Evolutionary conservation across 2,329 filamentous ascomycete genomes (phyloP).

Genomic region (Septoria petroselini): DNA sequence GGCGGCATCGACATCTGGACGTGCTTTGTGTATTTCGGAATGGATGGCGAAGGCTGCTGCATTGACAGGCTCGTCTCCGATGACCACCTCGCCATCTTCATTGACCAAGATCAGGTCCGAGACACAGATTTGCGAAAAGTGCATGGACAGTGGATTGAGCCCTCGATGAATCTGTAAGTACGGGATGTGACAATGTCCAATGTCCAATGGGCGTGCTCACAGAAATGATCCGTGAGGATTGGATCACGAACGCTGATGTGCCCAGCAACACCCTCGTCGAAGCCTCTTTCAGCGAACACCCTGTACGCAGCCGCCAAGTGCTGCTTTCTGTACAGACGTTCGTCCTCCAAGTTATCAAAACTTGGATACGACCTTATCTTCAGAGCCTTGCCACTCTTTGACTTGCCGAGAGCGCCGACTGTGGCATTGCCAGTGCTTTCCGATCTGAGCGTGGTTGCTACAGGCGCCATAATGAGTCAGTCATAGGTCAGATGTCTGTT

Average conservation of each 20-base stretch:
- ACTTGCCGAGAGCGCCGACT: conserved; percentile 48
- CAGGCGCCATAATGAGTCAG: conserved; percentile 37
- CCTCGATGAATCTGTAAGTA: conserved; percentile 2
- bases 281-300: conserved; percentile 43
- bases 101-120: conserved; percentile 48
- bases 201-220: conserved; percentile 23
- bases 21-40: conserved; percentile 40
- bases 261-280: conserved; percentile 42
- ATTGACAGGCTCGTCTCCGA: conserved; percentile 46
- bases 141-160: conserved; percentile 46
- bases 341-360: conserved; percentile 39
- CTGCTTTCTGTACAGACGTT: conserved; percentile 43
- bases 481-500: not conserved
- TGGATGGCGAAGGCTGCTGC: conserved; percentile 49
- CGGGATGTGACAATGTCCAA: no score
- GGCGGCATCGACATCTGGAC: conserved; percentile 44
- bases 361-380: conserved; percentile 47
- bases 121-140: conserved; percentile 45
- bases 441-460: conserved; percentile 37
- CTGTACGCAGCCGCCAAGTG: conserved; percentile 46
- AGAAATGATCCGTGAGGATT: conserved; percentile 37
- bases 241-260: conserved; percentile 43
- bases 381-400: conserved; percentile 45
- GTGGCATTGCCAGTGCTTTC: conserved; percentile 44
- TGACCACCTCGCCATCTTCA: conserved; percentile 43